Conservation (phyloP, 305 asterid species). For the Fraxinus albicans region DNA sequence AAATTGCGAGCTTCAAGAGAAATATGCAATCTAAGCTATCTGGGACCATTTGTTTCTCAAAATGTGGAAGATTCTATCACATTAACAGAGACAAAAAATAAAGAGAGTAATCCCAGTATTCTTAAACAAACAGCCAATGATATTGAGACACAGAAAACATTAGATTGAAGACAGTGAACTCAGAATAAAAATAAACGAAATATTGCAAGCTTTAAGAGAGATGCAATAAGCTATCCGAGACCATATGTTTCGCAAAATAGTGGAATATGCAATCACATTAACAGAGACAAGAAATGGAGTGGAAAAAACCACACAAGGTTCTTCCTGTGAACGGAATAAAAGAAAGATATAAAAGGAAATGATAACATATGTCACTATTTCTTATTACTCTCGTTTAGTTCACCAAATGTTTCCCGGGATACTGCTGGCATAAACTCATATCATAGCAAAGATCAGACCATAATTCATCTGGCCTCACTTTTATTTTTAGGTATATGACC, state of each 20-base stretch:
- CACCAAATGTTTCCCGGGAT: neutral
- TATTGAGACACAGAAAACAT: neutral
- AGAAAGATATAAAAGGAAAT: neutral
- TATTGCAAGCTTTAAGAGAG: neutral
- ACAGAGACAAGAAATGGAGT: neutral
- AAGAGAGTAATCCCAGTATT: neutral
- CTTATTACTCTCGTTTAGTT: neutral
- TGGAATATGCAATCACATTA: neutral
- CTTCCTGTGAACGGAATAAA: neutral
- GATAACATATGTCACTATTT: neutral
- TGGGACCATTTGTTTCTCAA: neutral
- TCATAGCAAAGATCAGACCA: neutral
- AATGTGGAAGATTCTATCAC: neutral
- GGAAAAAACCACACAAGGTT: neutral
- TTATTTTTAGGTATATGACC: neutral
- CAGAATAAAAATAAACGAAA: neutral
- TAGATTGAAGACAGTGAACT: neutral
- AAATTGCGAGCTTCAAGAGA: neutral
- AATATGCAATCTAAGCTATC: neutral
- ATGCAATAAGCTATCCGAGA: neutral
- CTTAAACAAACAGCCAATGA: slow-evolving; percentile 8
- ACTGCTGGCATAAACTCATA: neutral
- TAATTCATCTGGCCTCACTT: neutral
- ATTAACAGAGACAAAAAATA: neutral
- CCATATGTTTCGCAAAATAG: neutral